These are phyloP conservation scores for Camellia lanceoleosa DNA, from an alignment of 148 eudicot species.

Conservation along the genomic window DNA sequence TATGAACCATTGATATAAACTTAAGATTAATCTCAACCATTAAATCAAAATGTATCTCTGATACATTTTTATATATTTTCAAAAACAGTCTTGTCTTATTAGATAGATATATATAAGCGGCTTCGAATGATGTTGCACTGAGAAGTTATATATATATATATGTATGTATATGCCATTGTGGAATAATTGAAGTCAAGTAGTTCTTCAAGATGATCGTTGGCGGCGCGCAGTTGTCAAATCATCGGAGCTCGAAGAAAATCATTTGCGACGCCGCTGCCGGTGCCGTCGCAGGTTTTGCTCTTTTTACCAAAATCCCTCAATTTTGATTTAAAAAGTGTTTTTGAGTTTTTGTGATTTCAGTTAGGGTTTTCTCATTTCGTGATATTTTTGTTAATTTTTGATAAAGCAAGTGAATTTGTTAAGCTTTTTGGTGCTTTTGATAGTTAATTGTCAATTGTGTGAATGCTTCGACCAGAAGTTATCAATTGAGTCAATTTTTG, in stretches of 20 bases:
- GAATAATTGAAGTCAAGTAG: background rate
- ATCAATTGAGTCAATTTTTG: background rate
- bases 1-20: too few relatives aligned
- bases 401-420: too few relatives aligned
- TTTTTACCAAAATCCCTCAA: background rate
- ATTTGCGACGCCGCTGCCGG: slow-evolving; percentile 69
- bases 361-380: background rate
- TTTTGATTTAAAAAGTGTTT: too few relatives aligned
- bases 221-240: slow-evolving; percentile 29
- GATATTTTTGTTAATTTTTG: background rate
- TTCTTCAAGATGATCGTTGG: slow-evolving; percentile 24
- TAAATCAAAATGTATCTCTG: too few relatives aligned
- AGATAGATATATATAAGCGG: too few relatives aligned
- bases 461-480: too few relatives aligned
- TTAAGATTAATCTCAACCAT: too few relatives aligned
- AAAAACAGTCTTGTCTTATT: too few relatives aligned
- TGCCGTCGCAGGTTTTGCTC: slow-evolving; percentile 58
- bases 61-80: too few relatives aligned
- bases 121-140: too few relatives aligned
- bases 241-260: slow-evolving; percentile 36
- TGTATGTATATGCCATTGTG: background rate
- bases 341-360: background rate
- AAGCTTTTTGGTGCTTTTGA: too few relatives aligned
- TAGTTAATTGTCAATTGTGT: too few relatives aligned
- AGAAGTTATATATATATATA: background rate